Evolutionary conservation across 371 early-diverging fungal species (phyloP), one percentile per base, ranked within the genome.

Genomic region (Circinella umbellata): DNA sequence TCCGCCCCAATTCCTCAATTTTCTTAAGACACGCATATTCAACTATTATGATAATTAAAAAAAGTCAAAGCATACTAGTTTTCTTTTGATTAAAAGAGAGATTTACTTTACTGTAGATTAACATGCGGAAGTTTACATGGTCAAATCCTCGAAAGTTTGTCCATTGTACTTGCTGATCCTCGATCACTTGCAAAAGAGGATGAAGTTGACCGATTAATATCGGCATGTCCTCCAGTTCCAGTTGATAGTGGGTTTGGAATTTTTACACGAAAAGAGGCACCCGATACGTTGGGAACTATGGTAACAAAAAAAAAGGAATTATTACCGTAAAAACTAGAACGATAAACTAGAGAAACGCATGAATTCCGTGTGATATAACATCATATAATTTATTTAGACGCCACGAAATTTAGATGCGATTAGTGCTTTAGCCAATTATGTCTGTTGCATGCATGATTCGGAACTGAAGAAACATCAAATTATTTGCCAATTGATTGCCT

Each of bases 81-180:
- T 27, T 27, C 2, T 1, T 27, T 27, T 27, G 27, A 27, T 27
- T 27, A 27, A 27, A 27, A 27, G 27, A 27, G 27, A 27, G 27
- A 27, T 27, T 42, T 42, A 9, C 6, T 42, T 51, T 51, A 13
- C 15, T 14, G 5, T 57, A 57, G 57, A 34, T 57, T 18, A 7
- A 54, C 57, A 57, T 57, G 47, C 38, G 34, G 42, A 18, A 60
- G 64, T 67, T 74, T 89, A 69, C 89, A 89, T 69, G 84, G 87
- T 64, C 86, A 82, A 61, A 89, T 89, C 68, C 78, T 89, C 35
- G 75, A 81, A 68, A 83, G 87, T 70, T 76, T 89, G 17, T 86
- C 88, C 37, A 76, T 76, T 61, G 83, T 83, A 15, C 78, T 89
- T 37, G 84, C 87, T 15, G 80, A 81, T 60, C 73, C 76, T 1